These are phyloP conservation scores for Ogataea glucozyma DNA, from an alignment of 805 yeast species.

Conservation along the genomic window DNA sequence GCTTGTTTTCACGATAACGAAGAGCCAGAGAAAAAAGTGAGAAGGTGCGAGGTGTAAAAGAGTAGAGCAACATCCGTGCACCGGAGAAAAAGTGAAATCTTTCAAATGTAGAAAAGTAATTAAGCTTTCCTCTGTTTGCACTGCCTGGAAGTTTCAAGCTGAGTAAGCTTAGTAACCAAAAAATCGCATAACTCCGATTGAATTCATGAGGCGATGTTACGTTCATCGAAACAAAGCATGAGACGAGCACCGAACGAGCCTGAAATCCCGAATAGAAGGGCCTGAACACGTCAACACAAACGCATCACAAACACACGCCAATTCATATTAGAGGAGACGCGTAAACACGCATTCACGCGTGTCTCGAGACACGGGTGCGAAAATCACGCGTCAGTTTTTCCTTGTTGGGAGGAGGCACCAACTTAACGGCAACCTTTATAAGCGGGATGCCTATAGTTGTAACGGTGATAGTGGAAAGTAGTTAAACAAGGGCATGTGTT, in stretches of 20 bases:
- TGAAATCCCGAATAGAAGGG: slow-evolving; percentile 5
- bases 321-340: not conserved
- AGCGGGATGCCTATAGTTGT: slow-evolving; percentile 3
- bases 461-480: not conserved
- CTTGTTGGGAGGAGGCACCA: slow-evolving; percentile 5
- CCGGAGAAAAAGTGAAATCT: not conserved
- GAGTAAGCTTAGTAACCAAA: too few relatives aligned
- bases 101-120: not conserved
- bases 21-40: not conserved
- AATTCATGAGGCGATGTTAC: too few relatives aligned
- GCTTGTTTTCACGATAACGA: not conserved
- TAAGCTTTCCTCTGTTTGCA: too few relatives aligned
- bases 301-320: slow-evolving; percentile 5
- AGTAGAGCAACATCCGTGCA: slow-evolving; percentile 1
- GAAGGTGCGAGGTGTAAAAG: not conserved
- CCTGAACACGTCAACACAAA: slow-evolving; percentile 6
- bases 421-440: slow-evolving; percentile 5
- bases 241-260: not conserved
- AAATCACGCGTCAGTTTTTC: slow-evolving; percentile 9
- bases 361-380: slow-evolving; percentile 3
- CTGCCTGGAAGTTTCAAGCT: too few relatives aligned
- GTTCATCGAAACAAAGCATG: too few relatives aligned
- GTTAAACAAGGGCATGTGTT: not conserved
- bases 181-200: too few relatives aligned
- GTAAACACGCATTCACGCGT: slow-evolving; percentile 1